phyloP scores from a whole-genome alignment of 2,329 filamentous ascomycete species.

The Calonectria leucothoes region DNA sequence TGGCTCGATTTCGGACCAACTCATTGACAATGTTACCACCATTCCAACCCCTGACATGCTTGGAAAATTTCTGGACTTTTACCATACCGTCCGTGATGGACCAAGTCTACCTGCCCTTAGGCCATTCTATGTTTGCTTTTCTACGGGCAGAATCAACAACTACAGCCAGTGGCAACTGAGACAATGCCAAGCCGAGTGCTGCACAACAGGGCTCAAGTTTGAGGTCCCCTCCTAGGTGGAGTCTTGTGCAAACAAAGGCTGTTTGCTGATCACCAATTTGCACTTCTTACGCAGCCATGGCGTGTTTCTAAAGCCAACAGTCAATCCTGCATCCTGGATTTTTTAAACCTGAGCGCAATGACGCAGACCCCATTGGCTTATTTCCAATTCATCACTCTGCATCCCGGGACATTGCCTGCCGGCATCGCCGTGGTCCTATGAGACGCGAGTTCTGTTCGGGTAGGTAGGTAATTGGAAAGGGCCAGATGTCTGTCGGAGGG shows the following conservation, averaged over 20 bases:
- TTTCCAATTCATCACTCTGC: neutral
- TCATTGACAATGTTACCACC: neutral
- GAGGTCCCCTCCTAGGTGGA: neutral
- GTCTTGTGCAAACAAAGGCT: neutral
- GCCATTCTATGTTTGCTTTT: too few species aligned
- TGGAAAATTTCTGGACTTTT: too few species aligned
- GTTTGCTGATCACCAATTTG: neutral
- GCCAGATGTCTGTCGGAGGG: neutral
- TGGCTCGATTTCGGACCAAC: neutral
- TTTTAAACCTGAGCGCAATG: neutral
- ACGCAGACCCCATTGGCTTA: neutral
- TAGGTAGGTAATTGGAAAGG: neutral
- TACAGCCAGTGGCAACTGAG: neutral
- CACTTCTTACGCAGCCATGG: neutral
- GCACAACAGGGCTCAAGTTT: neutral
- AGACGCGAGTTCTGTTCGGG: too few species aligned
- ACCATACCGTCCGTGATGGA: too few species aligned
- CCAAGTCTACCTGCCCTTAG: too few species aligned
- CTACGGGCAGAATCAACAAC: neutral
- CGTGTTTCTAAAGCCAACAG: neutral
- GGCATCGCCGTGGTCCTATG: neutral
- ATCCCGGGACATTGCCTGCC: neutral
- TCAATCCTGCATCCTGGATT: neutral
- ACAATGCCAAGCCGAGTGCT: neutral
- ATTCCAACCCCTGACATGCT: neutral